A percentile compares a stretch with the other conserved stretches of the same genome.
These are phyloP conservation scores for Xylariaceae sp. DNA, from an alignment of 2,329 filamentous ascomycete species.

Conservation along the genomic window DNA sequence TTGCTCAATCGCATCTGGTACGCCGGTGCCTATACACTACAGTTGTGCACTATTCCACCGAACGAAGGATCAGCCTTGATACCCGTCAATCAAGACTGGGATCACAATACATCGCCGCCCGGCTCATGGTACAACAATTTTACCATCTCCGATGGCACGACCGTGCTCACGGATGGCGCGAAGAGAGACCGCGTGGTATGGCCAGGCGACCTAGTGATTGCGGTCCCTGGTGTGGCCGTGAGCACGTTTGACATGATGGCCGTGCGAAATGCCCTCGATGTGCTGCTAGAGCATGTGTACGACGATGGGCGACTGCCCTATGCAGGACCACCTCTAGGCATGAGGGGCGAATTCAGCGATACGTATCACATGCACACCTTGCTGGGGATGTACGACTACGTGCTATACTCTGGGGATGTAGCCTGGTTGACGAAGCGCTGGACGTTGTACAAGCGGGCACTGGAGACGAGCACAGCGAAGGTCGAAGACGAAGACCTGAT, in stretches of 20 bases:
- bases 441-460: constrained; percentile 27
- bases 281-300: constrained; percentile 42
- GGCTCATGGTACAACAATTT: constrained; percentile 29
- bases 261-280: constrained; percentile 45
- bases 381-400: constrained; percentile 50
- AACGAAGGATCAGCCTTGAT: constrained; percentile 14
- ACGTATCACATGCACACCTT: neutral
- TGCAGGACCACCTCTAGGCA: constrained; percentile 39
- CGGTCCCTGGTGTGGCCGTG: constrained; percentile 52
- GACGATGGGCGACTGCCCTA: constrained; percentile 44
- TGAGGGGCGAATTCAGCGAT: constrained; percentile 16
- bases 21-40: constrained; percentile 42
- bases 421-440: constrained; percentile 29
- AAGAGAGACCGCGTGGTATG: constrained; percentile 58
- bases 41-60: constrained; percentile 26
- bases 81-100: constrained; percentile 8
- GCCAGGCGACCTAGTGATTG: constrained; percentile 58
- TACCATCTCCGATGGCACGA: constrained; percentile 26
- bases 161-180: constrained; percentile 46
- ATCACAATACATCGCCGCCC: constrained; percentile 11
- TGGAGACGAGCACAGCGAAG: constrained; percentile 29
- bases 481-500: constrained; percentile 36
- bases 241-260: constrained; percentile 40
- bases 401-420: constrained; percentile 47
- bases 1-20: constrained; percentile 52